A percentile compares a stretch with the other conserved stretches of the same genome.
Evolutionary conservation across 2,329 filamentous ascomycete genomes (phyloP).

Genomic region (Zymoseptoria ardabiliae): DNA sequence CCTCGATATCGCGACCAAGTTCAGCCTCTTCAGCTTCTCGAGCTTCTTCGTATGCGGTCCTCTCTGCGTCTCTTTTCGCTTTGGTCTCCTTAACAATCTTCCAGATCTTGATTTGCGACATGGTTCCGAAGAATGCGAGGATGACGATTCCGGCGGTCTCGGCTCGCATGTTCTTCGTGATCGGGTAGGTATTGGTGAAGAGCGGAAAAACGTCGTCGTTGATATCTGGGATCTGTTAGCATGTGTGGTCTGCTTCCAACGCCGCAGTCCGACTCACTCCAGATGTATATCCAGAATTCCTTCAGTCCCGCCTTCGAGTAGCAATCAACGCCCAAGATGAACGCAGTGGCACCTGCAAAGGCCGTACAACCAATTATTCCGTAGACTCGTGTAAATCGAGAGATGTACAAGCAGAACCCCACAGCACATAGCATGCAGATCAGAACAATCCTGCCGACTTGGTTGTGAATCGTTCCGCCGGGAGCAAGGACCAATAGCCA

Average conservation of each 20-base stretch:
- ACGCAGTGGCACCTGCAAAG: constrained; percentile 71
- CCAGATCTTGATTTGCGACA: constrained; percentile 84
- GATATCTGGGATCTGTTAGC: constrained; percentile 42
- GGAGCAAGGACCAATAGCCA: constrained; percentile 75
- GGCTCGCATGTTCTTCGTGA: constrained; percentile 78
- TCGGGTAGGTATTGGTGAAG: constrained; percentile 67
- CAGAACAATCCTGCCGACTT: constrained; percentile 61
- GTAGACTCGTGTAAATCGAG: constrained; percentile 68
- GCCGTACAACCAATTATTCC: constrained; percentile 68
- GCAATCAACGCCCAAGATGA: constrained; percentile 81
- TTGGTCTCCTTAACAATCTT: constrained; percentile 58
- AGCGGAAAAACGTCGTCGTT: constrained; percentile 76
- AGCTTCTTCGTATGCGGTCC: constrained; percentile 49
- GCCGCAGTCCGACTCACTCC: constrained; percentile 48
- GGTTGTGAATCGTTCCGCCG: constrained; percentile 63
- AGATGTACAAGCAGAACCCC: constrained; percentile 69
- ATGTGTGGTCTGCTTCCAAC: neutral
- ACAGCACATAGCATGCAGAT: constrained; percentile 64
- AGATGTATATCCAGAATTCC: constrained; percentile 93
- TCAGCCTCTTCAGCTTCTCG: constrained; percentile 59
- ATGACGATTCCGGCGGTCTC: constrained; percentile 74
- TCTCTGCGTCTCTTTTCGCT: constrained; percentile 39
- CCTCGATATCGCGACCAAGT: constrained; percentile 59
- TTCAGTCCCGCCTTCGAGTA: constrained; percentile 85
- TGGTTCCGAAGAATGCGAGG: constrained; percentile 64